phyloP scores from a whole-genome alignment of 106 monocot species.

The Cymbidium sinense region DNA sequence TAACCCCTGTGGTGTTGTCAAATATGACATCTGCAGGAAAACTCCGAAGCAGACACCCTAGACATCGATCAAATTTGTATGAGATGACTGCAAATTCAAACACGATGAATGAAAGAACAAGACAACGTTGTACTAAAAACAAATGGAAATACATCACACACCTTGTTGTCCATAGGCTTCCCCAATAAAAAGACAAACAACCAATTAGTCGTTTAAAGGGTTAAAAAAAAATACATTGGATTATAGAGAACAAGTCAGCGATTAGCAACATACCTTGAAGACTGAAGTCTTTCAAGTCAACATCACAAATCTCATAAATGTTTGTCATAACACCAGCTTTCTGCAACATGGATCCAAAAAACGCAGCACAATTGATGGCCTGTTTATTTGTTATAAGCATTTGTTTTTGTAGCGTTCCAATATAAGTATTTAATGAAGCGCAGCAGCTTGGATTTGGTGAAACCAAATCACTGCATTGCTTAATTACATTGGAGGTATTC shows the following conservation, averaged over 20 bases:
- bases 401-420: conserved; percentile 67
- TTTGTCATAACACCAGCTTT: conserved; percentile 82
- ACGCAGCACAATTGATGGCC: conserved; percentile 90
- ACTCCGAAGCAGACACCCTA: conserved; percentile 93
- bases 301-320: conserved; percentile 78
- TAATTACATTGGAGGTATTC: conserved; percentile 50
- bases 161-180: conserved; percentile 97
- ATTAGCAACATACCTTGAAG: conserved; percentile 61
- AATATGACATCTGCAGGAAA: conserved; percentile 82
- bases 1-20: conserved; percentile 82
- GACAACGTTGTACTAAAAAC: background rate
- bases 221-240: background rate
- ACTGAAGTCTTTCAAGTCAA: conserved; percentile 97
- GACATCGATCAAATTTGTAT: conserved; percentile 14
- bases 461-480: conserved; percentile 48
- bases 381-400: conserved; percentile 99
- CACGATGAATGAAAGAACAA: background rate
- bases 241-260: background rate
- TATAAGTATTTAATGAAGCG: conserved; percentile 66
- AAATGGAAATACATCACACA: conserved; percentile 20
- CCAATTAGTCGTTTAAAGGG: conserved; percentile 4
- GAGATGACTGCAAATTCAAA: background rate
- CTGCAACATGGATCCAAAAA: conserved; percentile 92
- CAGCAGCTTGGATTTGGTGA: conserved; percentile 69
- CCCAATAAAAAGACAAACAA: background rate